Evolutionary conservation across 805 yeast genomes (phyloP).

Genomic region (Osmozyma mogii): DNA sequence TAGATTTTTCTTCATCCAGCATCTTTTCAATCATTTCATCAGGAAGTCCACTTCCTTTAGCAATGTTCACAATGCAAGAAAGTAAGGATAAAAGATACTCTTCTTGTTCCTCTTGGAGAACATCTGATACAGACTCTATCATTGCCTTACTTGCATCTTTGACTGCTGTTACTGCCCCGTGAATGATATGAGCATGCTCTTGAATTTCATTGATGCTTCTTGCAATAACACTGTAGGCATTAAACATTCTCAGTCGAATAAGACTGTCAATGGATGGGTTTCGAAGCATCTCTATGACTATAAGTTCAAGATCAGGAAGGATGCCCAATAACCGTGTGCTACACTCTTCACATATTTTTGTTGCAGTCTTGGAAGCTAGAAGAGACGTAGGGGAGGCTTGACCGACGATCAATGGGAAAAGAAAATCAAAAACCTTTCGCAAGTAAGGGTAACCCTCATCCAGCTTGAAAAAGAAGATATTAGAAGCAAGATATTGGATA

Average conservation of each 20-base stretch:
- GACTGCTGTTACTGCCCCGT: conserved; percentile 15
- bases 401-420: conserved; percentile 35
- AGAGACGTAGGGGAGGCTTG: conserved; percentile 35
- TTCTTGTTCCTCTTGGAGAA: conserved; percentile 15
- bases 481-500: conserved; percentile 38
- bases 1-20: conserved; percentile 20
- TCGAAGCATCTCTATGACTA: conserved; percentile 41
- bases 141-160: conserved; percentile 7
- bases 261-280: conserved; percentile 32
- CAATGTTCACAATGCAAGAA: conserved; percentile 60
- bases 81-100: conserved; percentile 51
- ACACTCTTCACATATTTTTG: conserved; percentile 50
- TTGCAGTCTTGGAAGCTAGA: conserved; percentile 43
- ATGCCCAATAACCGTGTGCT: conserved; percentile 32
- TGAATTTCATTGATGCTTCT: conserved; percentile 44
- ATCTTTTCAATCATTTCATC: conserved; percentile 40
- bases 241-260: conserved; percentile 52
- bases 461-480: conserved; percentile 51
- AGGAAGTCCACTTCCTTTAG: conserved; percentile 58
- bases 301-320: conserved; percentile 41
- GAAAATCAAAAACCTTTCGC: conserved; percentile 45
- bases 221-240: conserved; percentile 56
- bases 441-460: conserved; percentile 38
- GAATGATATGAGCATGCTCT: conserved; percentile 16
- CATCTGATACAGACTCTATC: conserved; percentile 2